Evolutionary conservation across 495 filamentous ascomycete species (phyloP).

Genomic region (Aspergillus avenaceus): DNA sequence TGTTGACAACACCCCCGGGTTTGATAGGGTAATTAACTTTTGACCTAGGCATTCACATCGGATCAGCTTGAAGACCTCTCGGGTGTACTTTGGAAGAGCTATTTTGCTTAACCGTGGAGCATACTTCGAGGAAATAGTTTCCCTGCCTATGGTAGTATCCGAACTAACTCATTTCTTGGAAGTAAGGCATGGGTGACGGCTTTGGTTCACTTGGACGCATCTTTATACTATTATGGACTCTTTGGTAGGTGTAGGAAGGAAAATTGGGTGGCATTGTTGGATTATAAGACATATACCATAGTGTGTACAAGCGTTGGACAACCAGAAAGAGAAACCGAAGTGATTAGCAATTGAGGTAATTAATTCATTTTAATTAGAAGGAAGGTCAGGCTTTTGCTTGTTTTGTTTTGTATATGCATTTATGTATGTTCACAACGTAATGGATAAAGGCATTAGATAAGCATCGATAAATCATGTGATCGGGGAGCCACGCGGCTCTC

Average conservation of each 20-base stretch:
- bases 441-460: too few species aligned
- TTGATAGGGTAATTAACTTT: slow-evolving; percentile 27
- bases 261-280: slow-evolving; percentile 2
- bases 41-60: slow-evolving; percentile 72
- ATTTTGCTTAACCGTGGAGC: slow-evolving; percentile 68
- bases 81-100: slow-evolving; percentile 98
- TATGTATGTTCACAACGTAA: too few species aligned
- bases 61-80: slow-evolving; percentile 95
- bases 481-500: slow-evolving; percentile 21
- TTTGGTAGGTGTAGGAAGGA: neutral
- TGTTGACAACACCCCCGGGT: neutral
- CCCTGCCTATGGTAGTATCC: neutral
- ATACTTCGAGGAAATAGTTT: neutral
- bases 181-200: neutral
- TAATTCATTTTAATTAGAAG: neutral
- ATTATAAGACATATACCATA: neutral
- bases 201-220: neutral
- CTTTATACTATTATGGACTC: neutral
- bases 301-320: too few species aligned
- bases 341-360: too few species aligned
- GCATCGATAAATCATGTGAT: slow-evolving; percentile 7
- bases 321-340: too few species aligned
- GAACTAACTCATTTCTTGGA: neutral
- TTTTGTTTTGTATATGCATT: too few species aligned
- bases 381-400: too few species aligned